These are phyloP conservation scores for Gastrolobium villosum DNA, from an alignment of 306 rosid species.

Conservation along the genomic window DNA sequence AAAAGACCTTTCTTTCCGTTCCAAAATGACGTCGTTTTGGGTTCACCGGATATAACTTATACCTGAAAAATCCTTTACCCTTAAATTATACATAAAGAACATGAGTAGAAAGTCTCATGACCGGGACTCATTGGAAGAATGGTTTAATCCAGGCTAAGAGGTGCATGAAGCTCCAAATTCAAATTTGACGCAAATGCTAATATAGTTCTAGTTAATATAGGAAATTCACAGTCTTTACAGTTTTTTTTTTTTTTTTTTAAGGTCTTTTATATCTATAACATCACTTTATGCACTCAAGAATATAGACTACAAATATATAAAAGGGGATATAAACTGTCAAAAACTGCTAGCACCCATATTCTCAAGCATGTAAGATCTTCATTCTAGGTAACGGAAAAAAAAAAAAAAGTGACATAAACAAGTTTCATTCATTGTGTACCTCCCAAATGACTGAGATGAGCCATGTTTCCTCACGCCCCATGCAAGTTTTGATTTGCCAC, in stretches of 20 bases:
- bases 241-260: neutral
- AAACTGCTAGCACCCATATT: neutral
- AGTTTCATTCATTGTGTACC: conserved; percentile 14
- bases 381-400: conserved; percentile 18
- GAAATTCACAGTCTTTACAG: neutral
- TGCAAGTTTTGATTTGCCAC: conserved; percentile 39
- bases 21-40: too few species aligned
- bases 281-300: neutral
- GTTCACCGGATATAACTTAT: too few species aligned
- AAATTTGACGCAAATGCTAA: neutral
- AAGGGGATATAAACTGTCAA: neutral
- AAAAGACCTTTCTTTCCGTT: too few species aligned
- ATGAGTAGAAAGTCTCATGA: neutral
- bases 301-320: neutral
- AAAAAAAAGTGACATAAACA: neutral
- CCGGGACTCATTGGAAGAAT: neutral
- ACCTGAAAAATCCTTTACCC: too few species aligned
- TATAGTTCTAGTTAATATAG: neutral
- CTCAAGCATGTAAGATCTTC: neutral
- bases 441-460: neutral
- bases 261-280: neutral
- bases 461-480: neutral
- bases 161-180: neutral
- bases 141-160: neutral
- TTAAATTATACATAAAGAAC: neutral